Evolutionary conservation across 2,329 filamentous ascomycete genomes (phyloP), one percentile per base, ranked within the genome.

Genomic region (Coniochaeta sp.): DNA sequence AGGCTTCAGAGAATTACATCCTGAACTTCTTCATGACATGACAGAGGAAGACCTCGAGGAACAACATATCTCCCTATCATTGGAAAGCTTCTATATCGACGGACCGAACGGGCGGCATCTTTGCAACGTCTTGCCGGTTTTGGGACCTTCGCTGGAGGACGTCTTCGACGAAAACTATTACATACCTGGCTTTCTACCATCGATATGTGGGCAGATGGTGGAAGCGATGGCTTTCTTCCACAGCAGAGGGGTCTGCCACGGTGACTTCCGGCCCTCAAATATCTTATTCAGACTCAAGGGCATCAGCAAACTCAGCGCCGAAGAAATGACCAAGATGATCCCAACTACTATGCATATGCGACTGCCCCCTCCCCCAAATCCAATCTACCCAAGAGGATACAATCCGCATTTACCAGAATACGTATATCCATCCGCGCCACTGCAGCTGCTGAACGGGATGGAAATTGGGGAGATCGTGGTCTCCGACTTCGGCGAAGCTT

Each of bases 181-280:
- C n/a, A n/a, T n/a, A n/a, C n/a, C n/a, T n/a, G n/a, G n/a, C n/a
- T n/a, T n/a, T n/a, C n/a, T n/a, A n/a, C n/a, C n/a, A n/a, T n/a
- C n/a, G n/a, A n/a, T n/a, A n/a, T n/a, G 16, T 12, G 4, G 14
- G 4, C 57, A 54, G 45, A 32, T 55, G 16, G 48, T 46, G 5
- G 24, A 51, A 12, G 50, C 51, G 6, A 27, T 57, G 33, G 16
- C 31, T 4, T 51, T 56, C 14, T 28, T 56, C 6, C 56, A 57
- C 49, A 33, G 47, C 2, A 49, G 20, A 2, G 48, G 31, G 1
- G 33, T 56, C 10, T 57, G 54, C 24, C 53, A 59, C 20, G 57
- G 54, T 13, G 54, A 59, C 45, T 57, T 57, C 30, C 51, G 57
- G 2, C 20, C 49, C 5, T n/a, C 26, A 16, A 57, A 55, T 35